These are phyloP conservation scores for Fraxinus latifolia DNA, from an alignment of 305 asterid genomes.

Conservation along the genomic window DNA sequence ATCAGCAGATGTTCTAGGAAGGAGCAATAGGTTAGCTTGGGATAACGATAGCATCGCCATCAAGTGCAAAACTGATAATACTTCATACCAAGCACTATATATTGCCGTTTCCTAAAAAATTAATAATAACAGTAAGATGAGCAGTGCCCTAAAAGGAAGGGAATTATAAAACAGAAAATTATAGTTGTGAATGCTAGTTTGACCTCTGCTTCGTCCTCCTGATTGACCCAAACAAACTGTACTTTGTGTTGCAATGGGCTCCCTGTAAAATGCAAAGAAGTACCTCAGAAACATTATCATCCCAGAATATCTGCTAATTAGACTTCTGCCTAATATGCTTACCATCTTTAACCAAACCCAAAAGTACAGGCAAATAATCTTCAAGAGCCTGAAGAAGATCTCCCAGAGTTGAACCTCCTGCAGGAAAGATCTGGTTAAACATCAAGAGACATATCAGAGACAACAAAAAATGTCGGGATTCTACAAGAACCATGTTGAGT, in stretches of 20 bases:
- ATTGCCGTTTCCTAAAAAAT: conserved; percentile 79
- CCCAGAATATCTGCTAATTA: conserved; percentile 10
- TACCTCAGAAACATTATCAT: conserved; percentile 23
- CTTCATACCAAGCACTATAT: conserved; percentile 89
- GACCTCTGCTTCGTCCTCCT: conserved; percentile 98
- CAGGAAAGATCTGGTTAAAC: conserved; percentile 42
- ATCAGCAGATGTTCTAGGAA: conserved; percentile 82
- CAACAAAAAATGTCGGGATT: conserved; percentile 10
- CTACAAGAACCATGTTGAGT: conserved; percentile 82
- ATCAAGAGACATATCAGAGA: conserved; percentile 30
- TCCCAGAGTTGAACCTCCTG: conserved; percentile 86
- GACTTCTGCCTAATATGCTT: conserved; percentile 19
- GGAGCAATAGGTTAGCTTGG: conserved; percentile 89
- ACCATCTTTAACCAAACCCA: conserved; percentile 97
- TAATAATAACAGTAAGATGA: conserved; percentile 26
- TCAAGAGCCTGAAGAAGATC: conserved; percentile 95
- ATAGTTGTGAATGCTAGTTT: conserved; percentile 17
- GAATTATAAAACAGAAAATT: conserved; percentile 9
- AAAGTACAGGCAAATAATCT: conserved; percentile 86
- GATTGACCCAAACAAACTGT: conserved; percentile 92
- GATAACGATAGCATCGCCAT: conserved; percentile 83
- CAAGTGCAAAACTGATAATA: conserved; percentile 85
- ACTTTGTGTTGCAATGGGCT: conserved; percentile 87
- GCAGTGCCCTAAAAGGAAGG: conserved; percentile 14
- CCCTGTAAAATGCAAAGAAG: conserved; percentile 47